Evolutionary conservation across 2,329 filamentous ascomycete species (phyloP).

Genomic region (Colletotrichum cuscutae): DNA sequence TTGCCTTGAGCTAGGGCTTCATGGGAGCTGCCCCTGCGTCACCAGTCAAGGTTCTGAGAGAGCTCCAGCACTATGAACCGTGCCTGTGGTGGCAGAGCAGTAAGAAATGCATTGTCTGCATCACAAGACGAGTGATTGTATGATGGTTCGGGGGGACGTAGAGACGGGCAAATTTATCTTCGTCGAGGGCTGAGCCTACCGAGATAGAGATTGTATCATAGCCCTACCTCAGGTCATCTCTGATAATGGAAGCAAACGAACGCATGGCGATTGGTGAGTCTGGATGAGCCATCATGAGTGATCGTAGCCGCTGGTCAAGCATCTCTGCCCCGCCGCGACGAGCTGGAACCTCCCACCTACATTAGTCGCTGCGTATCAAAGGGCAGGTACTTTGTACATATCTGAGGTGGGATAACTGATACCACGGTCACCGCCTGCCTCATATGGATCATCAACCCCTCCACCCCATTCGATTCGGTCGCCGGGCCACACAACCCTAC

Average conservation of each 20-base stretch:
- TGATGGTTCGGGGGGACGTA: background rate
- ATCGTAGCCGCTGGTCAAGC: background rate
- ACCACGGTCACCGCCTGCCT: slow-evolving; percentile 2
- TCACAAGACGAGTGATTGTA: background rate
- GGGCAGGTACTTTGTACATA: background rate
- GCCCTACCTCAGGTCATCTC: background rate
- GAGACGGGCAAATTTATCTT: background rate
- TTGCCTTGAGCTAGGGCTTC: background rate
- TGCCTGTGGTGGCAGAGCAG: background rate
- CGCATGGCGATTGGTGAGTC: background rate
- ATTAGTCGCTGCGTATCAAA: background rate
- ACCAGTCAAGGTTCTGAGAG: background rate
- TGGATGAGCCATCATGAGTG: background rate
- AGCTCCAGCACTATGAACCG: background rate
- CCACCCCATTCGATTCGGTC: slow-evolving; percentile 4
- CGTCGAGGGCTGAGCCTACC: background rate
- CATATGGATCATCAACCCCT: background rate
- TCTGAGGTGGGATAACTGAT: background rate
- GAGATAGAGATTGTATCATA: too few species aligned
- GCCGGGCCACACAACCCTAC: slow-evolving; percentile 24
- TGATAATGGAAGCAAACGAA: background rate
- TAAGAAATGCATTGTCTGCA: background rate
- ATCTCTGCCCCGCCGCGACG: background rate
- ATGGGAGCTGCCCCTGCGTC: background rate
- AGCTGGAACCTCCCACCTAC: background rate